Base-by-base conservation (phyloP, 805 yeast species). In the Zygosaccharomyces gambellarensis region DNA sequence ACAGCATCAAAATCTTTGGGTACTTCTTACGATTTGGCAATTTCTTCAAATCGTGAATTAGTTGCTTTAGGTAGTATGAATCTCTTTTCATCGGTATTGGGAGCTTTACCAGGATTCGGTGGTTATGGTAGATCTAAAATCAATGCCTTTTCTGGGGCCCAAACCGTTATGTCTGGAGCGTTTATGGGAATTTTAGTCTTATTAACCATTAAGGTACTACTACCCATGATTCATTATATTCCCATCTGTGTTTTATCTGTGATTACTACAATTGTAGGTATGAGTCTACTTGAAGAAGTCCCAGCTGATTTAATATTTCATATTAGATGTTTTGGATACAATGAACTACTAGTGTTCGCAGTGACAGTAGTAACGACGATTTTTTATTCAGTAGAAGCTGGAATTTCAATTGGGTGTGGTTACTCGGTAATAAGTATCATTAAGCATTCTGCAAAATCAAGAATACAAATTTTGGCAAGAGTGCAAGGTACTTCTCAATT, bases 111-210 rank as follows among this genome's bases (percentile, higher is more conserved):
- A 0, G 81, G 95, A 0, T 90, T 90, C 74, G 99, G 98, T 8
- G 98, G 98, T 0, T 92, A 90, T 62, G 98, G 97, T 1, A 77
- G 98, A 60, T 85, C 96, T 14, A 90, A 87, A 60, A 83, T 92
- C 50, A 92, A 92, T 69, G 85, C 90, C 1, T 71, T 89, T 45
- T 81, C 90, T 11, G 97, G 97, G 4, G 98, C 95, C 0, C 80
- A 80, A 55, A 87, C 96, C 0, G 90, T 90, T 9, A 72, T 84
- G 63, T 79, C 94, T n/a, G 95, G 96, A 0, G 80, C 82, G 3
- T 78, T 87, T 9, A 85, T 90, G 84, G 92, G 96, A 0, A n/a
- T 79, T 2, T 72, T 83, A 4, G 84, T 97, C 0, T 67, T 90
- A 41, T 54, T 87, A 14, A 82, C 88, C 4, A 79, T 85, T 0